Evolutionary conservation across 169 alveolate genomes (phyloP).

Genomic region (Plasmodium inui): DNA sequence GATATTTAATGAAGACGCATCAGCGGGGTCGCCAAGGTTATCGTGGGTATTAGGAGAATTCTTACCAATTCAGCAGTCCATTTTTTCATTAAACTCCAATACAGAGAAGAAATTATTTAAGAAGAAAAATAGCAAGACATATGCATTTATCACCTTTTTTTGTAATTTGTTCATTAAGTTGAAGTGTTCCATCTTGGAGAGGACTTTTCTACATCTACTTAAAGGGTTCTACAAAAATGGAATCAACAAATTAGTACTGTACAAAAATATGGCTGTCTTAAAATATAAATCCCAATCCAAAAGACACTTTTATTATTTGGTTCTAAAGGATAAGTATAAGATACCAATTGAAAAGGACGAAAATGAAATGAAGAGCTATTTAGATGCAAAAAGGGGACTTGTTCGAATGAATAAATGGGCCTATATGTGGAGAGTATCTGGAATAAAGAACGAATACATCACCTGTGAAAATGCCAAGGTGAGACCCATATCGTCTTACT

Average conservation of each 20-base stretch:
- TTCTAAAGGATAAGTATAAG: slow-evolving; percentile 73
- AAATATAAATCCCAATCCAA: slow-evolving; percentile 75
- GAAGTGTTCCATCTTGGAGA: slow-evolving; percentile 18
- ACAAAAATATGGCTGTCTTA: slow-evolving; percentile 37
- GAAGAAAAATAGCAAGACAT: slow-evolving; percentile 31
- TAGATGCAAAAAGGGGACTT: slow-evolving; percentile 80
- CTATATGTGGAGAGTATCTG: slow-evolving; percentile 80
- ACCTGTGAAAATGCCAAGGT: slow-evolving; percentile 79
- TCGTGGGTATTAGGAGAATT: slow-evolving; percentile 76
- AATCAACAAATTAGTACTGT: slow-evolving; percentile 17
- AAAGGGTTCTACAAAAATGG: not conserved
- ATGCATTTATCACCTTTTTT: slow-evolving; percentile 19
- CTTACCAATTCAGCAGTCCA: slow-evolving; percentile 68
- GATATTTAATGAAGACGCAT: slow-evolving; percentile 71
- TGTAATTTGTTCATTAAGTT: slow-evolving; percentile 20
- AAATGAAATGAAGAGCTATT: slow-evolving; percentile 79
- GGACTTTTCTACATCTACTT: slow-evolving; percentile 9
- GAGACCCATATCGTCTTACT: slow-evolving; percentile 82
- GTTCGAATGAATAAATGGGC: slow-evolving; percentile 78
- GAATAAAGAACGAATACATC: slow-evolving; percentile 77
- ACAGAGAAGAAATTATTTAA: slow-evolving; percentile 36
- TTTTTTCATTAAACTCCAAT: slow-evolving; percentile 46
- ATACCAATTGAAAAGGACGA: slow-evolving; percentile 80
- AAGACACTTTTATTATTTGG: slow-evolving; percentile 80
- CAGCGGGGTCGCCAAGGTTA: slow-evolving; percentile 72